These are phyloP conservation scores for Phellinidium pouzarii DNA, from an alignment of 1,284 basidiomycete species.

Conservation along the genomic window DNA sequence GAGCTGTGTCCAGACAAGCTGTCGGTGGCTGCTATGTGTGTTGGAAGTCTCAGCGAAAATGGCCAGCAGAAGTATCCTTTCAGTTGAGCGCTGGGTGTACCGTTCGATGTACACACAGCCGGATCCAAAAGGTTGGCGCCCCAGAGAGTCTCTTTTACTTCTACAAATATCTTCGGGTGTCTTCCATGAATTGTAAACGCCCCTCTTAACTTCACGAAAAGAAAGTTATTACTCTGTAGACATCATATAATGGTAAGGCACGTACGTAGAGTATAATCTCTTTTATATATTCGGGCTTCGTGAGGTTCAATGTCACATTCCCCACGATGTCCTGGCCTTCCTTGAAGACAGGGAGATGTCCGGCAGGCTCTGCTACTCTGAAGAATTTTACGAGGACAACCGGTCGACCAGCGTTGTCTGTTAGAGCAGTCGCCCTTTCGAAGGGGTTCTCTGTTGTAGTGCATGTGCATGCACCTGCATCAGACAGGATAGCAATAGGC, in stretches of 20 bases:
- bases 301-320: constrained; percentile 9
- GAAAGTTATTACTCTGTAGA: not conserved
- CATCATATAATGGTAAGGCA: not conserved
- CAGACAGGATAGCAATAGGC: not conserved
- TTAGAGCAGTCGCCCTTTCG: not conserved
- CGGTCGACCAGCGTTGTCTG: not conserved
- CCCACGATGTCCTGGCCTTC: constrained; percentile 9
- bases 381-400: constrained; percentile 1
- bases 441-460: not conserved
- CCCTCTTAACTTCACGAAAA: constrained; percentile 1
- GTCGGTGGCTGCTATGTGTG: not conserved
- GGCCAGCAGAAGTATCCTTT: constrained; percentile 11
- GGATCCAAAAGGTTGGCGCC: not conserved
- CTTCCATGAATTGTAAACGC: not conserved
- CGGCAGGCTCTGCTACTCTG: not conserved
- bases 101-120: not conserved
- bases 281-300: constrained; percentile 8
- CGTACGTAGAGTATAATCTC: constrained; percentile 9
- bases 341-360: constrained; percentile 1
- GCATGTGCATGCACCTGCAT: not conserved
- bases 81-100: not conserved
- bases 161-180: not conserved
- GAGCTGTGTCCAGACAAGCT: not conserved
- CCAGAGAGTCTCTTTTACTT: not conserved
- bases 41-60: constrained; percentile 8